phyloP scores from a whole-genome alignment of 768 basidiomycete genomes.

The Mycena rosella region DNA sequence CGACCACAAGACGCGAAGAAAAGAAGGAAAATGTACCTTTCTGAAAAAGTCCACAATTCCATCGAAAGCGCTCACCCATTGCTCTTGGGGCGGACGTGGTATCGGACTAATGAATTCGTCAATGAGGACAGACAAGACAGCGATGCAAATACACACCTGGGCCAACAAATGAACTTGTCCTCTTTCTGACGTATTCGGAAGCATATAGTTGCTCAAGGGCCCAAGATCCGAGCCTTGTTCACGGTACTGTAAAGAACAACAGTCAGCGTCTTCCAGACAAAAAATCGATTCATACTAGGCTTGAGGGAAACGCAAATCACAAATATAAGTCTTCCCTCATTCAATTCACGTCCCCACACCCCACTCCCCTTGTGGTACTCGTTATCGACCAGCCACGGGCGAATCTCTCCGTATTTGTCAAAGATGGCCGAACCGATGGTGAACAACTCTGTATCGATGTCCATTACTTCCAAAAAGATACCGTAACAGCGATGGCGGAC shows the following conservation, averaged over 20 bases:
- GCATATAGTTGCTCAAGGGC: conserved; percentile 17
- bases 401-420: conserved; percentile 23
- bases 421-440: conserved; percentile 15
- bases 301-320: conserved; percentile 14
- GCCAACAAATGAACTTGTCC: conserved; percentile 27
- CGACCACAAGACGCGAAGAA: not conserved
- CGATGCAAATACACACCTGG: conserved; percentile 2
- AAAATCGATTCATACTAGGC: not conserved
- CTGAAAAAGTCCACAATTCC: conserved; percentile 22
- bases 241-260: conserved; percentile 7
- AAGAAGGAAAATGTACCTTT: not conserved
- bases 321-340: conserved; percentile 12
- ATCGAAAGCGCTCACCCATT: conserved; percentile 17
- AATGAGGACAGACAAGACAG: not conserved
- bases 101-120: conserved; percentile 1
- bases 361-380: conserved; percentile 28
- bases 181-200: conserved; percentile 18
- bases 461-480: conserved; percentile 20
- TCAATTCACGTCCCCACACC: conserved; percentile 23
- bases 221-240: conserved; percentile 24
- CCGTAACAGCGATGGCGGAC: not conserved
- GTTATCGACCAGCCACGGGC: conserved; percentile 17
- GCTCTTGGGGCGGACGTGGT: conserved; percentile 17
- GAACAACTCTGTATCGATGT: conserved; percentile 21
- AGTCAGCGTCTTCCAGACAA: not conserved